Base-by-base conservation (phyloP, 176 grass and related monocot genomes). In the Rhipidocladum racemiflorum region DNA sequence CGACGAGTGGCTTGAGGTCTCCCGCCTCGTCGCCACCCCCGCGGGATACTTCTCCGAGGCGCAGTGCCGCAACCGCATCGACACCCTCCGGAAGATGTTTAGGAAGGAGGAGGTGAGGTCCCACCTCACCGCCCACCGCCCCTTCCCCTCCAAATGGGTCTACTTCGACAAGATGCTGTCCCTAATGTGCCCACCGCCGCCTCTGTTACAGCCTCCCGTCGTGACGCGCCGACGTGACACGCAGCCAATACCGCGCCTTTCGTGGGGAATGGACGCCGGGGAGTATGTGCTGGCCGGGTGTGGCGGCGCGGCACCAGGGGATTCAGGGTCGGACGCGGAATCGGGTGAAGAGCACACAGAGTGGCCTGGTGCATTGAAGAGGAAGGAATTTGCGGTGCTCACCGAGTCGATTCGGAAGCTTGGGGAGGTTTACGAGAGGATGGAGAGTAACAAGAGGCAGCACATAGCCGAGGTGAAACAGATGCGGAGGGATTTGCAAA, bases 51-150 rank as follows among this genome's bases (percentile, higher is more conserved):
- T 55, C 45, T 89, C 88, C 40, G 92, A 94, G 65, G 34, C 65
- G 24, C 90, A 98, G 73, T 98, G 95, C 73, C 90, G 90, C 56
- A 98, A 98, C 88, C 92, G 90, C 53, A 28, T 97, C 39, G 88
- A 94, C 68, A 94, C 90, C 14, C 74, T 97, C 49, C 88, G 91
- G 86, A 94, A 91, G 90, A 88, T 89, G 84, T 98, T 92, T 16
- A 90, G 88, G 82, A 97, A 89, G 65, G 91, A 97, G 88, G 94
- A 84, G 76, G 86, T 83, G 43, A 77, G 65, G 45, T 9, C 49
- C 76, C 81, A 61, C 61, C 60, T 75, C n/a, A 29, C 84, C 20
- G 70, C 72, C 17, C 28, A 10, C 39, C 18, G 8, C 16, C 27
- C 56, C 21, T 72, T 43, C 4, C 51, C 70, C 24, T 72, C 65